phyloP scores from a whole-genome alignment of 1,139 yeast species.

The Pichia sp. region DNA sequence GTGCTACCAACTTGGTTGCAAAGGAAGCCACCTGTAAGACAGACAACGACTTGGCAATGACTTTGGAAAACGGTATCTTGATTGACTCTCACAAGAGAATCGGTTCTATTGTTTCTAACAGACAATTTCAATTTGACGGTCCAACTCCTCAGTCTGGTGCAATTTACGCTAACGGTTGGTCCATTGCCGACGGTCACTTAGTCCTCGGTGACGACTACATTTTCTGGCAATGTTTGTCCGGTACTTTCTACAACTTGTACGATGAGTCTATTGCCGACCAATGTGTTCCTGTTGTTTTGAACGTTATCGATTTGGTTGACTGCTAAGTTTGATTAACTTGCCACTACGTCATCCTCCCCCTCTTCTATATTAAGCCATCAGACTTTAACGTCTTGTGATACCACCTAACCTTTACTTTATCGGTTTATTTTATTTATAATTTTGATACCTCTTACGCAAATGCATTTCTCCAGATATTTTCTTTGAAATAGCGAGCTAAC shows the following conservation, averaged over 20 bases:
- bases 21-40: slow-evolving; percentile 48
- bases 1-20: slow-evolving; percentile 35
- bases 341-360: neutral
- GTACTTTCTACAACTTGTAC: slow-evolving; percentile 77
- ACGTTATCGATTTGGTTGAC: slow-evolving; percentile 55
- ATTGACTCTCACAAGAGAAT: slow-evolving; percentile 63
- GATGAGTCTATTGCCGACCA: slow-evolving; percentile 63
- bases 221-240: slow-evolving; percentile 77
- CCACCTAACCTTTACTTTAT: slow-evolving; percentile 1
- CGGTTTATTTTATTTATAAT: neutral
- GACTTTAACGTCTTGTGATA: neutral
- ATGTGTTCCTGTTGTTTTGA: slow-evolving; percentile 60
- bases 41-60: slow-evolving; percentile 50
- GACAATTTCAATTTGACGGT: slow-evolving; percentile 86
- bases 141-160: slow-evolving; percentile 91
- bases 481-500: neutral
- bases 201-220: slow-evolving; percentile 58
- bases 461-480: neutral
- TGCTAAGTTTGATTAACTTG: slow-evolving; percentile 39
- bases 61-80: slow-evolving; percentile 49
- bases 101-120: slow-evolving; percentile 77
- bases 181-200: slow-evolving; percentile 62
- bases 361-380: neutral
- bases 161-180: slow-evolving; percentile 82
- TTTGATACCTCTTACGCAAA: neutral